These are phyloP conservation scores for Thielaviopsis musarum DNA, from an alignment of 2,329 filamentous ascomycete species.

Conservation along the genomic window DNA sequence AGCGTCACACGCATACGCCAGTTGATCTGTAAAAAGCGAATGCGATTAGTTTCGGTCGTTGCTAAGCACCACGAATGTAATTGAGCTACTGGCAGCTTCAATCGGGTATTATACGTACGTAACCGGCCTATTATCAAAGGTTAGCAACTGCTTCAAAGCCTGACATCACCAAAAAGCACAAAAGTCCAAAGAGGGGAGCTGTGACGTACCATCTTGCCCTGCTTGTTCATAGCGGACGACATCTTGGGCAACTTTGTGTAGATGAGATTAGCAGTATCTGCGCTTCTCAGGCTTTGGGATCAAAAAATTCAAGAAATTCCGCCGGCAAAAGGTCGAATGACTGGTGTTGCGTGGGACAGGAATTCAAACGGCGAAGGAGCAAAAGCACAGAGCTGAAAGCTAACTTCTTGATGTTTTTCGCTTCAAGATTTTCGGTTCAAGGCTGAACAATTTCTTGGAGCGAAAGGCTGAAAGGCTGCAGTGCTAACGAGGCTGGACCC, in stretches of 20 bases:
- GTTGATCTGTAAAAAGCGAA: conserved; percentile 57
- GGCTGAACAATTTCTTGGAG: conserved; percentile 3
- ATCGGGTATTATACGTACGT: conserved; percentile 36
- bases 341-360: background rate
- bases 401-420: background rate
- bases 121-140: conserved; percentile 40
- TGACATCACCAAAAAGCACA: background rate
- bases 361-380: background rate
- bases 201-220: conserved; percentile 93
- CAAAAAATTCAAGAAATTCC: background rate
- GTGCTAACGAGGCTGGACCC: conserved; percentile 7
- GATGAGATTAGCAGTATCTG: background rate
- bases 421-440: conserved; percentile 12
- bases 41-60: background rate
- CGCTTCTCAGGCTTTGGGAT: background rate
- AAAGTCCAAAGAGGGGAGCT: conserved; percentile 13
- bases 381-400: conserved; percentile 6
- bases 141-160: background rate
- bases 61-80: background rate
- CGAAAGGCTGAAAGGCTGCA: conserved; percentile 11
- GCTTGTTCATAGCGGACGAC: conserved; percentile 55
- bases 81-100: background rate
- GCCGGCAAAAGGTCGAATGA: background rate
- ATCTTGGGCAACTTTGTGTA: conserved; percentile 21
- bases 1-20: conserved; percentile 97